Evolutionary conservation across 2,329 filamentous ascomycete species (phyloP).

Genomic region (Penicillium concentricum): DNA sequence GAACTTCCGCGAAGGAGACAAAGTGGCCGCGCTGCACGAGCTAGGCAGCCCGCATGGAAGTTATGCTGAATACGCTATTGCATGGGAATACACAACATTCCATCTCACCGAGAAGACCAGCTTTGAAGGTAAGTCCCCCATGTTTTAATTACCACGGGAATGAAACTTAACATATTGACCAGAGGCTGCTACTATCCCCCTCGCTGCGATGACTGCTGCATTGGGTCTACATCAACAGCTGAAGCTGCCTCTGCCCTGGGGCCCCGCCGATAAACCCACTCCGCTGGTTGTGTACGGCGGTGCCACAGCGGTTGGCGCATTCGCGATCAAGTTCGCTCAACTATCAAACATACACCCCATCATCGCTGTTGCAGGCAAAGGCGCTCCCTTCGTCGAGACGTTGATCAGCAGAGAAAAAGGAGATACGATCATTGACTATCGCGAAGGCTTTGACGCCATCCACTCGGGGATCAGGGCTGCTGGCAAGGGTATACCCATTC

Average conservation of each 20-base stretch:
- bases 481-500: constrained; percentile 39
- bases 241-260: constrained; percentile 51
- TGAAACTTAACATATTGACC: background rate
- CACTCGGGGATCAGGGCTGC: constrained; percentile 44
- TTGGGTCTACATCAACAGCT: constrained; percentile 52
- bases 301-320: constrained; percentile 58
- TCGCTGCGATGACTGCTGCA: constrained; percentile 56
- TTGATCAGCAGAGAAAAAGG: constrained; percentile 56
- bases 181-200: constrained; percentile 58
- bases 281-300: constrained; percentile 52
- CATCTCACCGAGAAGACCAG: constrained; percentile 50
- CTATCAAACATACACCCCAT: constrained; percentile 60
- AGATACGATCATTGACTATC: constrained; percentile 62
- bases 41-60: constrained; percentile 52
- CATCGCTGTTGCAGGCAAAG: constrained; percentile 59
- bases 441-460: constrained; percentile 55
- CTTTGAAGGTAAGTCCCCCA: constrained; percentile 49
- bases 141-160: background rate
- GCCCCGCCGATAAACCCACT: constrained; percentile 33
- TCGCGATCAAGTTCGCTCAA: constrained; percentile 57
- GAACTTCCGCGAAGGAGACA: constrained; percentile 56
- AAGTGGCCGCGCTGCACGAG: constrained; percentile 51
- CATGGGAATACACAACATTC: constrained; percentile 55
- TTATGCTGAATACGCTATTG: constrained; percentile 59
- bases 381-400: constrained; percentile 50